Base-by-base conservation (phyloP, 2,329 filamentous ascomycete species). In the Cercospora citrullina region DNA sequence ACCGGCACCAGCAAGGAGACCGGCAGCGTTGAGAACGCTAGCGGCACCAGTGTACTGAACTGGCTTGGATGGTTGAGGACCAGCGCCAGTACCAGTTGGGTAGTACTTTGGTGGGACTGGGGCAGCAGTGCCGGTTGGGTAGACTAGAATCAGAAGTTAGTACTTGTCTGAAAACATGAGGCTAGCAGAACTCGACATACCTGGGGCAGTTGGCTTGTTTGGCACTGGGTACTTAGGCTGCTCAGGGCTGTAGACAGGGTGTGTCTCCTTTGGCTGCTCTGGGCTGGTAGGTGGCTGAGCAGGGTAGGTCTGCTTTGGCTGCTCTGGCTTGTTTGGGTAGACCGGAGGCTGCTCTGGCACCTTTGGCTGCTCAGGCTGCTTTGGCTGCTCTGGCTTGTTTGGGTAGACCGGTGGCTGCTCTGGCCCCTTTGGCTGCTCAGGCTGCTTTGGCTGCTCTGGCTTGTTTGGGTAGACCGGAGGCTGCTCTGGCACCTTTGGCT, bases 1-100 rank as follows among this genome's bases (percentile, higher is more conserved):
- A 68, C 71, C 73, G 42, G 71, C 64, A 65, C 69, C 72, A 39
- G 70, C 69, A 57, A 75, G 65, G 45, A 72, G 60, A 36, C 72
- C 70, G 36, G 67, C 71, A 36, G 70, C 72, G 64, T 72, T 71
- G 63, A 72, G 57, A 31, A 63, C 65, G 60, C 48, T 63, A 59
- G 69, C 72, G n/a, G 69, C 67, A 53, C 71, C 69, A 42, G 67
- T 70, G 72, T 73, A 73, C 48, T 66, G 68, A 31, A 65, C 61
- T 53, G 62, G 62, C 18, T 36, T 26, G 57, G 28, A 60, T 53
- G 63, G 63, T 14, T 28, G 31, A 48, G 63, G 55, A 14, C 16
- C 36, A 28, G 63, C 39, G 26, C 55, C 57, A 33, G 55, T 53
- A 16, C 63, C 63, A 8, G 63, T 51, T 36, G 63, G 28, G 53